Percentiles rank a stretch among this genome's conserved stretches.
These are phyloP conservation scores for Trichosanthes truncata DNA, from an alignment of 306 rosid species.

Conservation along the genomic window DNA sequence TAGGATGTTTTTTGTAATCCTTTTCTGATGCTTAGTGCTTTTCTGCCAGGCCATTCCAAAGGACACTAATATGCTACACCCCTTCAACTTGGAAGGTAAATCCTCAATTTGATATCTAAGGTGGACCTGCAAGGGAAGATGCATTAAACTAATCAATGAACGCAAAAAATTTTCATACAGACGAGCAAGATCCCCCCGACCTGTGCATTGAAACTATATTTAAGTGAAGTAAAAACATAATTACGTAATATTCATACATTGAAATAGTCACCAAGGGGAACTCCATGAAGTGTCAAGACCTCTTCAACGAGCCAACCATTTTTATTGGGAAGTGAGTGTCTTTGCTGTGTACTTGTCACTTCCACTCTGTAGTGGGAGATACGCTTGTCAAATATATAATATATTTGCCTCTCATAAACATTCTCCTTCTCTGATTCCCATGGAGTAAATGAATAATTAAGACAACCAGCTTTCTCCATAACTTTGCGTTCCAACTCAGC, in stretches of 20 bases:
- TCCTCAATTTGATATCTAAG: constrained; percentile 75
- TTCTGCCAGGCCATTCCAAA: constrained; percentile 92
- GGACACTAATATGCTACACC: constrained; percentile 49
- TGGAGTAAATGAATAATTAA: constrained; percentile 63
- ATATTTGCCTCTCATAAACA: constrained; percentile 57
- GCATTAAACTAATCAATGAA: constrained; percentile 9
- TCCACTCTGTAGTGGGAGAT: constrained; percentile 65
- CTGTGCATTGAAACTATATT: constrained; percentile 7
- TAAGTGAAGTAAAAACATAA: neutral
- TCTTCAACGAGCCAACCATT: constrained; percentile 80
- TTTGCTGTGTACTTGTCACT: constrained; percentile 77
- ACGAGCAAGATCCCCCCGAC: neutral
- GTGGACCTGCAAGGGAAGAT: constrained; percentile 57
- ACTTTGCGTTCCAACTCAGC: constrained; percentile 62
- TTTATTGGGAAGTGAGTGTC: constrained; percentile 34
- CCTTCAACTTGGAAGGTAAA: constrained; percentile 32
- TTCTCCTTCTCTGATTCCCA: constrained; percentile 80
- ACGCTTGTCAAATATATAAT: constrained; percentile 62
- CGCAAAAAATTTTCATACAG: neutral
- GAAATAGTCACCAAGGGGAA: constrained; percentile 81
- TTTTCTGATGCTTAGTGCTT: constrained; percentile 65
- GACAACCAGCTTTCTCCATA: constrained; percentile 79
- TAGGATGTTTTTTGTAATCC: constrained; percentile 59
- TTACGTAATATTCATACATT: constrained; percentile 29
- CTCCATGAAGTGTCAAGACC: constrained; percentile 79